A percentile compares a stretch with the other conserved stretches of the same genome.
phyloP scores from a whole-genome alignment of 139 green algal genomes.

The Micractinium conductrix region DNA sequence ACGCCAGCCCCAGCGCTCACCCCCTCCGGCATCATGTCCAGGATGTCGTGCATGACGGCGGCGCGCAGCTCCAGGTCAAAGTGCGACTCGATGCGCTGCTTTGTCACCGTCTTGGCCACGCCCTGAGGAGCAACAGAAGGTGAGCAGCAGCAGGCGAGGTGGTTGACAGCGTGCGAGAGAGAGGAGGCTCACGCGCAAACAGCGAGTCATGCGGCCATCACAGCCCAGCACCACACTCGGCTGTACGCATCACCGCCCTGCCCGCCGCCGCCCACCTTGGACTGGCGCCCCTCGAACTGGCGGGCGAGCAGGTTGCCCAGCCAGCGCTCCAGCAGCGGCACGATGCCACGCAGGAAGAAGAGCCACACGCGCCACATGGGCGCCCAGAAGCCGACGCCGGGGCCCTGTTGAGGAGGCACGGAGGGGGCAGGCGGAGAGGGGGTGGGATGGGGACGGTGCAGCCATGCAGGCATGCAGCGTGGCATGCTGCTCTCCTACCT shows the following conservation, averaged over 20 bases:
- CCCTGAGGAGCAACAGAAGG: slow-evolving; percentile 36
- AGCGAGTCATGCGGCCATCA: too few species aligned
- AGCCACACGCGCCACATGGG: slow-evolving; percentile 99
- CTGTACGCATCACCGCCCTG: neutral
- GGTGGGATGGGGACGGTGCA: neutral
- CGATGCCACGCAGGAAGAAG: slow-evolving; percentile 99
- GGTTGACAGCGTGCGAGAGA: too few species aligned
- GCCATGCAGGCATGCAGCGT: neutral
- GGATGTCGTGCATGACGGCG: slow-evolving; percentile 99
- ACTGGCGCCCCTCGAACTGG: slow-evolving; percentile 98
- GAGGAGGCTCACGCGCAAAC: too few species aligned
- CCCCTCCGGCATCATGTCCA: slow-evolving; percentile 94
- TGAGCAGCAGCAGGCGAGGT: neutral
- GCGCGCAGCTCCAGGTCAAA: slow-evolving; percentile 99
- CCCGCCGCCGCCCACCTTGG: slow-evolving; percentile 81
- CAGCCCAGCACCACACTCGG: too few species aligned
- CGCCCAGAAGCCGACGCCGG: slow-evolving; percentile 99
- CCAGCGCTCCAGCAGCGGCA: slow-evolving; percentile 98
- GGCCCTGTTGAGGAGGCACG: slow-evolving; percentile 86
- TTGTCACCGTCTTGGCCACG: slow-evolving; percentile 98
- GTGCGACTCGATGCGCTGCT: slow-evolving; percentile 98
- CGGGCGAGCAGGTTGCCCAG: slow-evolving; percentile 98
- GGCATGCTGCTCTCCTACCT: neutral
- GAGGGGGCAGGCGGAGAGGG: slow-evolving; percentile 70
- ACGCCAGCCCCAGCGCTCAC: too few species aligned